Evolutionary conservation across 2,329 filamentous ascomycete species (phyloP).

Genomic region (Dichotomopilus funicola): DNA sequence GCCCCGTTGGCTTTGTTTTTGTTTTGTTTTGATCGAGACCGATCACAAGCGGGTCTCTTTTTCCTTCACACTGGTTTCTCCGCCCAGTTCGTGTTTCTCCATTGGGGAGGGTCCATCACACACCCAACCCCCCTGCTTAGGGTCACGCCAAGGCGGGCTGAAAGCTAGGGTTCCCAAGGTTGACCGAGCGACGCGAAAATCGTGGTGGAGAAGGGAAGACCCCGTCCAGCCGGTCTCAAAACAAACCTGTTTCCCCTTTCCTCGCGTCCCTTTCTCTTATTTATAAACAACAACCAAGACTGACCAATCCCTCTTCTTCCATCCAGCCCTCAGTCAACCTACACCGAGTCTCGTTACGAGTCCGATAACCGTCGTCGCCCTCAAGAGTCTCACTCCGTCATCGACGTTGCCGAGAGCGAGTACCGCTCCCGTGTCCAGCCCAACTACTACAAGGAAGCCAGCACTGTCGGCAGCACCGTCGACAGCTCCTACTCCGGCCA

Average conservation of each 20-base stretch:
- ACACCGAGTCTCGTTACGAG: slow-evolving; percentile 61
- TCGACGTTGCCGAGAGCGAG: slow-evolving; percentile 61
- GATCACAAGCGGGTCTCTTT: slow-evolving; percentile 4
- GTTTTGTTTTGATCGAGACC: slow-evolving; percentile 9
- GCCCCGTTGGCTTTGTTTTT: slow-evolving; percentile 10
- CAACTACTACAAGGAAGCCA: slow-evolving; percentile 37
- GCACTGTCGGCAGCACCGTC: slow-evolving; percentile 32
- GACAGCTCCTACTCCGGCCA: slow-evolving; percentile 27
- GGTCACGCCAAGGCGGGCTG: slow-evolving; percentile 12
- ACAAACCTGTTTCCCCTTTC: slow-evolving; percentile 1
- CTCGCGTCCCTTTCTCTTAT: slow-evolving; percentile 11
- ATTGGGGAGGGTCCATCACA: background rate
- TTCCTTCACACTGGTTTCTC: background rate
- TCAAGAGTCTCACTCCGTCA: slow-evolving; percentile 37
- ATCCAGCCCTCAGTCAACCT: slow-evolving; percentile 36
- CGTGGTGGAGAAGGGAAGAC: background rate
- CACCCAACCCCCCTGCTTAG: slow-evolving; percentile 10
- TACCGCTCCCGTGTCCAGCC: slow-evolving; percentile 57
- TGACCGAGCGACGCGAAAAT: slow-evolving; percentile 18
- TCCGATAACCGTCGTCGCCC: slow-evolving; percentile 48
- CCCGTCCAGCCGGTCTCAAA: background rate
- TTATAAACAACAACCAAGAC: slow-evolving; percentile 5
- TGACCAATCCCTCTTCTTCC: slow-evolving; percentile 7
- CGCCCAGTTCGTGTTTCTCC: background rate
- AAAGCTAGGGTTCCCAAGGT: slow-evolving; percentile 14